Conservation (phyloP, 2,329 filamentous ascomycete species). For the Penicillium sp. region DNA sequence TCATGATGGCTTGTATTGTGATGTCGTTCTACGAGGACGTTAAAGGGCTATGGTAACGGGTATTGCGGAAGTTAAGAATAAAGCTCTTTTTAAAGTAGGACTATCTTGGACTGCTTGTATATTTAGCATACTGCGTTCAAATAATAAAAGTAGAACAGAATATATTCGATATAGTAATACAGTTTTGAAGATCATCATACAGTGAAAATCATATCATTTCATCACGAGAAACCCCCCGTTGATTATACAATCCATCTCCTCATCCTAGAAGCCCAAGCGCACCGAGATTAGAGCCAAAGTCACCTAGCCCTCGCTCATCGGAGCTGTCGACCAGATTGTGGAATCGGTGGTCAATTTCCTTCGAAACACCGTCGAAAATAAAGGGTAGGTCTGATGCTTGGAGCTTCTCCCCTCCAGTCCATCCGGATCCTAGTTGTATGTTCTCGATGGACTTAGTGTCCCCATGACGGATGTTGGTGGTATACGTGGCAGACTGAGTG, state of each 20-base stretch:
- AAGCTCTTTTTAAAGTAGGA: background rate
- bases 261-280: background rate
- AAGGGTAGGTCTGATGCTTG: constrained; percentile 14
- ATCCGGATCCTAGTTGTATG: constrained; percentile 15
- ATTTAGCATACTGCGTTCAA: background rate
- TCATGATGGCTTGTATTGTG: too few species aligned
- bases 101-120: background rate
- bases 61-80: background rate
- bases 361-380: constrained; percentile 19
- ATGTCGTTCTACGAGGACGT: too few species aligned
- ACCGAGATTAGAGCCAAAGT: background rate
- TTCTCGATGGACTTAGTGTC: constrained; percentile 12
- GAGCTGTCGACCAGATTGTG: constrained; percentile 22
- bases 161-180: background rate
- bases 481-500: constrained; percentile 1
- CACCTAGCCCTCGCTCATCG: constrained; percentile 20
- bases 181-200: background rate
- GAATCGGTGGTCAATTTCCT: constrained; percentile 16
- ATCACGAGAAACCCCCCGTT: background rate
- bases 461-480: constrained; percentile 12
- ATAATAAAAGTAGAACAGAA: background rate
- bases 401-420: constrained; percentile 6
- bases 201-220: background rate
- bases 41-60: too few species aligned
- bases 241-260: background rate